Evolutionary conservation across 495 filamentous ascomycete species (phyloP).

Genomic region (Hypoxylon cercidicola): DNA sequence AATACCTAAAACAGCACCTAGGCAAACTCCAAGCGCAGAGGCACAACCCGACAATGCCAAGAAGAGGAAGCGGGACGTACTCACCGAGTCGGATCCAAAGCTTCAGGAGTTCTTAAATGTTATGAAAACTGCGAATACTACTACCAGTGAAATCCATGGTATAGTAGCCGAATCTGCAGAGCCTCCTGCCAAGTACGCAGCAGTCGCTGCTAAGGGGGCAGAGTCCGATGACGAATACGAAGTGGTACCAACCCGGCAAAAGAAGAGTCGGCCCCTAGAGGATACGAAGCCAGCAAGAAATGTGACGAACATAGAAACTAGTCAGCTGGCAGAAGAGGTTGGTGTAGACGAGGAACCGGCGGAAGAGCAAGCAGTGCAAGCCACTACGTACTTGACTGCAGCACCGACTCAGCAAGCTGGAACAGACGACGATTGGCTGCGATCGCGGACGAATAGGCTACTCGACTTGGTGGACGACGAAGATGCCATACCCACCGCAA

Average conservation of each 20-base stretch:
- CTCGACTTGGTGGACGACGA: slow-evolving; percentile 80
- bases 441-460: slow-evolving; percentile 89
- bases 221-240: slow-evolving; percentile 77
- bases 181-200: slow-evolving; percentile 55
- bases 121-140: slow-evolving; percentile 76
- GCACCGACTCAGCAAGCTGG: slow-evolving; percentile 42
- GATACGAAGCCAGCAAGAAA: slow-evolving; percentile 46
- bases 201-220: slow-evolving; percentile 56
- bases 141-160: slow-evolving; percentile 69
- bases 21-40: slow-evolving; percentile 26
- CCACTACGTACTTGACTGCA: slow-evolving; percentile 8
- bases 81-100: slow-evolving; percentile 73
- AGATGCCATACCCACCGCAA: slow-evolving; percentile 48
- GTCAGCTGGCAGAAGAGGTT: neutral
- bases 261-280: slow-evolving; percentile 44
- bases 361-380: slow-evolving; percentile 16
- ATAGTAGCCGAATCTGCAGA: slow-evolving; percentile 60
- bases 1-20: slow-evolving; percentile 37
- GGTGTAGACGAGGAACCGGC: slow-evolving; percentile 24
- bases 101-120: slow-evolving; percentile 87
- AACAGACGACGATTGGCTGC: slow-evolving; percentile 91
- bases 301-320: neutral
- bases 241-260: slow-evolving; percentile 54
- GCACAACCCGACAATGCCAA: slow-evolving; percentile 35
- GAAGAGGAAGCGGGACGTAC: slow-evolving; percentile 65